Evolutionary conservation across 371 early-diverging fungal genomes (phyloP).

Genomic region (Gilbertella persicaria): DNA sequence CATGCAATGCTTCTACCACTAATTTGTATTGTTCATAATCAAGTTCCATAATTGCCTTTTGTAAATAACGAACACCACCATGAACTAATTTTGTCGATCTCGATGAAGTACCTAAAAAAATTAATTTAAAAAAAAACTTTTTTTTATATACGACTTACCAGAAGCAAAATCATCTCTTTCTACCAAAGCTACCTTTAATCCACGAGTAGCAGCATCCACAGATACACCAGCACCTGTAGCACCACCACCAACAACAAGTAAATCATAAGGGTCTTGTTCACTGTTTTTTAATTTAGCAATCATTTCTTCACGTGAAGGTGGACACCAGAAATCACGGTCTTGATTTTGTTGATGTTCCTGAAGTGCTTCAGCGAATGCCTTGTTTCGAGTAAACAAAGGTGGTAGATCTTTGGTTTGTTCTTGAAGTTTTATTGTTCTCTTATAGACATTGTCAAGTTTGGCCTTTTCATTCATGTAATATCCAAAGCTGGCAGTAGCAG

Average conservation of each 20-base stretch:
- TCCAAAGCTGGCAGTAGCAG: constrained; percentile 34
- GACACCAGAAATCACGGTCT: constrained; percentile 65
- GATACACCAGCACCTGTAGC: constrained; percentile 98
- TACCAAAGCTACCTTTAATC: constrained; percentile 95
- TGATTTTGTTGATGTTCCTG: constrained; percentile 29
- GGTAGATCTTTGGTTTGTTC: constrained; percentile 15
- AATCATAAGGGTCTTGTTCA: constrained; percentile 72
- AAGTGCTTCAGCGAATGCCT: constrained; percentile 41
- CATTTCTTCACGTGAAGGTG: constrained; percentile 76
- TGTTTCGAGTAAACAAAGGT: constrained; percentile 29
- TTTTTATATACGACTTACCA: constrained; percentile 42
- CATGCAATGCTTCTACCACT: constrained; percentile 96
- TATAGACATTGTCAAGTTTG: constrained; percentile 14
- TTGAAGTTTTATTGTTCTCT: constrained; percentile 17
- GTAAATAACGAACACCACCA: constrained; percentile 99
- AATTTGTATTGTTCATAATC: constrained; percentile 97
- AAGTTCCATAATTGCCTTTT: constrained; percentile 95
- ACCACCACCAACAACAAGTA: constrained; percentile 98
- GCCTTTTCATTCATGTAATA: constrained; percentile 32
- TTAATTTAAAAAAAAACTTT: not conserved
- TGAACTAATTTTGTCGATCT: constrained; percentile 98
- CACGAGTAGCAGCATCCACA: constrained; percentile 97
- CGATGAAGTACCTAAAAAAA: constrained; percentile 83
- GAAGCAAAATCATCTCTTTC: constrained; percentile 97
- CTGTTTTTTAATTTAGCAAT: constrained; percentile 62